phyloP scores from a whole-genome alignment of 1,139 yeast species.

The Cylindricascospora bacillispora region DNA sequence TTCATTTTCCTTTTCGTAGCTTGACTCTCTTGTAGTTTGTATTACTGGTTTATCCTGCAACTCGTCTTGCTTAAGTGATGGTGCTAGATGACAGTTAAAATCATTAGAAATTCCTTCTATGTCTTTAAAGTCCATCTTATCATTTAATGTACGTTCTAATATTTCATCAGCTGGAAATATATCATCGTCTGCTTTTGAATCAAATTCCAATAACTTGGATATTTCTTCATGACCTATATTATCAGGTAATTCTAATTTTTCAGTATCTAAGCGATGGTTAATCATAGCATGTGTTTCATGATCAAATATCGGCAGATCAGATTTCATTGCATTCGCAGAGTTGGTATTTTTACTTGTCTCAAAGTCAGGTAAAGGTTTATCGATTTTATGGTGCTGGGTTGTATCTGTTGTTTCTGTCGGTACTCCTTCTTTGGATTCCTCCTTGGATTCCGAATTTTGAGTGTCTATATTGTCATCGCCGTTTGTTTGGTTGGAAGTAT shows the following conservation, averaged over 20 bases:
- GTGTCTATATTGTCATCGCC: no score
- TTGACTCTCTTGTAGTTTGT: not conserved
- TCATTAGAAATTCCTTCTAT: not conserved
- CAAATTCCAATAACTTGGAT: constrained; percentile 19
- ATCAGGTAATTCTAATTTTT: constrained; percentile 11
- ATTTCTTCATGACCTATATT: constrained; percentile 16
- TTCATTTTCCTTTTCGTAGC: no score
- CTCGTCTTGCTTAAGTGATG: not conserved
- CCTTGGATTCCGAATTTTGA: no score
- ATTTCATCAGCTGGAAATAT: constrained; percentile 13
- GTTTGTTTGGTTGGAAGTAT: no score
- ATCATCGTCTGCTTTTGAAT: constrained; percentile 15
- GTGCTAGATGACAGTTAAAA: not conserved
- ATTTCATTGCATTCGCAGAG: no score
- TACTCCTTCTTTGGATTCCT: no score
- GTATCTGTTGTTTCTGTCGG: no score
- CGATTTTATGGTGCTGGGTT: no score
- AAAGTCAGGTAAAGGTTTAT: not conserved
- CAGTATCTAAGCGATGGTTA: not conserved
- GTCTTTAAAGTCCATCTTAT: not conserved
- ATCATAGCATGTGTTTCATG: not conserved
- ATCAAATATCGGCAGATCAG: no score
- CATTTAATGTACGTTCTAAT: constrained; percentile 1
- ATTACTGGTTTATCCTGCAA: not conserved
- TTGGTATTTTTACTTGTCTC: no score